phyloP scores from a whole-genome alignment of 257 asterid genomes.

The Scutellaria minor region DNA sequence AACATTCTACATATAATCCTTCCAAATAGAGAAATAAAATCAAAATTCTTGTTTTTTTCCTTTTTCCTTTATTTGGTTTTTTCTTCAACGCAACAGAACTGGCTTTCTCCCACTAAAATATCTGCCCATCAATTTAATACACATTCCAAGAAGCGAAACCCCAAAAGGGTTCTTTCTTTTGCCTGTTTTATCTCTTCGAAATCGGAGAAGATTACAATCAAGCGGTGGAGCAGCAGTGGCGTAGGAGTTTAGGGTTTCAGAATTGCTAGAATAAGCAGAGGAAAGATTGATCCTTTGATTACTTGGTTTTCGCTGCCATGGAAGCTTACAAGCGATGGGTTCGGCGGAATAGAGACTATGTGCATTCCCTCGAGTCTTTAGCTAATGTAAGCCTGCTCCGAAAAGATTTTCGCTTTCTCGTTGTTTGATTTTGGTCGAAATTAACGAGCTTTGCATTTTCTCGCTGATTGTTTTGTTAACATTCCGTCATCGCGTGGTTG shows the following conservation, averaged over 20 bases:
- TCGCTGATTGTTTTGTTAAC: neutral
- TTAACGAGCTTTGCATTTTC: neutral
- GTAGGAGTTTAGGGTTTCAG: conserved; percentile 42
- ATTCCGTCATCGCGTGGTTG: too few species aligned
- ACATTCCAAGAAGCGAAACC: conserved; percentile 26
- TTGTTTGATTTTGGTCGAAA: neutral
- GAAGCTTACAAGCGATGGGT: conserved; percentile 97
- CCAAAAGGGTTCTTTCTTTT: conserved; percentile 31
- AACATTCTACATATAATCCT: too few species aligned
- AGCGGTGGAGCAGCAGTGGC: conserved; percentile 22
- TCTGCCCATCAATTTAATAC: conserved; percentile 28
- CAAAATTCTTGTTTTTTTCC: neutral
- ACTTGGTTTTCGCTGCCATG: conserved; percentile 46
- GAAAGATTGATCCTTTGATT: conserved; percentile 21
- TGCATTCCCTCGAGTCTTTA: conserved; percentile 83
- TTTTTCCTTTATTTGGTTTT: neutral
- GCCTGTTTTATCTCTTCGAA: conserved; percentile 17
- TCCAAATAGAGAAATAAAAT: too few species aligned
- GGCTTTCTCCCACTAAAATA: conserved; percentile 15
- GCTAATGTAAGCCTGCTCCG: conserved; percentile 72
- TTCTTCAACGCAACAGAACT: neutral
- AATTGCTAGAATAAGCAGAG: conserved; percentile 15
- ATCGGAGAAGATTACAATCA: conserved; percentile 20
- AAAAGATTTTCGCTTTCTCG: neutral
- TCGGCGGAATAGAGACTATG: conserved; percentile 74